Evolutionary conservation across 331 rosid genomes (phyloP).

Genomic region (Arachis monticola): DNA sequence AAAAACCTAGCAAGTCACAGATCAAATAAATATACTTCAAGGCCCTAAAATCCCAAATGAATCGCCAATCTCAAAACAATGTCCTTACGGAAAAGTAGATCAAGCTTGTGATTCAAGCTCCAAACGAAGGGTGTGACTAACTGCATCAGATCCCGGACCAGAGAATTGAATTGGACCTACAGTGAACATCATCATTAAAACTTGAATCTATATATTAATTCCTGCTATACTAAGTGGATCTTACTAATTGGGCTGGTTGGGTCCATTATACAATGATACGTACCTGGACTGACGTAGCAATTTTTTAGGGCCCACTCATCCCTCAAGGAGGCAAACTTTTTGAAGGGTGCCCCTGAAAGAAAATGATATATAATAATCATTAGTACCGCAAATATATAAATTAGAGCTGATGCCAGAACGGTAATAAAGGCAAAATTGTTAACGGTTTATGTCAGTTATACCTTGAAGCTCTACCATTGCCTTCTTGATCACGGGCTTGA

Average conservation of each 20-base stretch:
- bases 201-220: too few species aligned
- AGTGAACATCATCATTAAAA: conserved; percentile 30
- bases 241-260: too few species aligned
- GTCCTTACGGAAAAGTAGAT: not conserved
- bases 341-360: conserved; percentile 93
- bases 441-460: conserved; percentile 35
- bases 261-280: not conserved
- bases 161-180: conserved; percentile 93
- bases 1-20: conserved; percentile 34
- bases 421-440: not conserved
- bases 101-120: conserved; percentile 70
- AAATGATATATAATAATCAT: conserved; percentile 20
- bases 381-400: conserved; percentile 12
- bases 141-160: conserved; percentile 78
- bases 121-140: conserved; percentile 79
- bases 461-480: conserved; percentile 99
- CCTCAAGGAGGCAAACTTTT: conserved; percentile 83
- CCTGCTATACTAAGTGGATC: too few species aligned
- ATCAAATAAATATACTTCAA: conserved; percentile 16
- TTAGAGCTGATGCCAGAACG: conserved; percentile 4
- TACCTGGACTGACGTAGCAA: conserved; percentile 92
- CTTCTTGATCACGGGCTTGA: conserved; percentile 99
- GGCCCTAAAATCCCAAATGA: conserved; percentile 8
- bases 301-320: conserved; percentile 92
- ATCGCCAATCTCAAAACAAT: conserved; percentile 22